Evolutionary conservation across 2,329 filamentous ascomycete genomes (phyloP).

Genomic region (Sclerotiophoma versabilis): DNA sequence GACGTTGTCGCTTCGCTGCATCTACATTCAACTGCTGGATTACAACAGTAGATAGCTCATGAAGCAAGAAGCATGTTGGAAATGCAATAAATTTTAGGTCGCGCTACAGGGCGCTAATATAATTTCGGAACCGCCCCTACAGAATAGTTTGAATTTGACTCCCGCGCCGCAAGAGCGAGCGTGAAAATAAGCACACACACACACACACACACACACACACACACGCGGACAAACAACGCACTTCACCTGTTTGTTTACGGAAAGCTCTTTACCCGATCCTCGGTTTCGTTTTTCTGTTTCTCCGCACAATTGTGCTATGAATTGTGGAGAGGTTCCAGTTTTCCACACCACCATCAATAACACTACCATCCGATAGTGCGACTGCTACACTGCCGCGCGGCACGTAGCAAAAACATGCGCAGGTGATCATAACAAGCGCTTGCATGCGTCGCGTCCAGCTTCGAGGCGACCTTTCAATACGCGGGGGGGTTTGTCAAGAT

Average conservation of each 20-base stretch:
- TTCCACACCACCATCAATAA: constrained; percentile 14
- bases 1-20: neutral
- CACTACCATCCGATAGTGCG: neutral
- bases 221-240: neutral
- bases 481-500: neutral
- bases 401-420: neutral
- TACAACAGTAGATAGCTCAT: too few species aligned
- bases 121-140: neutral
- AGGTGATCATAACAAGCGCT: neutral
- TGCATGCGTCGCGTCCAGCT: neutral
- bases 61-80: too few species aligned
- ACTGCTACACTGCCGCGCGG: neutral
- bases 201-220: neutral
- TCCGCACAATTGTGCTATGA: constrained; percentile 5
- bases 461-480: neutral
- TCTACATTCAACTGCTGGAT: too few species aligned
- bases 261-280: neutral
- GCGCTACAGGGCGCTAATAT: neutral
- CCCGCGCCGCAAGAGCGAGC: too few species aligned
- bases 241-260: neutral
- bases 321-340: constrained; percentile 15
- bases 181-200: neutral
- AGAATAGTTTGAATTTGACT: neutral
- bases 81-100: too few species aligned
- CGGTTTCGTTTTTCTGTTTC: constrained; percentile 1